Percentiles rank a stretch among this genome's conserved stretches.
These are phyloP conservation scores for Geosmithia flava DNA, from an alignment of 2,329 filamentous ascomycete species.

Conservation along the genomic window DNA sequence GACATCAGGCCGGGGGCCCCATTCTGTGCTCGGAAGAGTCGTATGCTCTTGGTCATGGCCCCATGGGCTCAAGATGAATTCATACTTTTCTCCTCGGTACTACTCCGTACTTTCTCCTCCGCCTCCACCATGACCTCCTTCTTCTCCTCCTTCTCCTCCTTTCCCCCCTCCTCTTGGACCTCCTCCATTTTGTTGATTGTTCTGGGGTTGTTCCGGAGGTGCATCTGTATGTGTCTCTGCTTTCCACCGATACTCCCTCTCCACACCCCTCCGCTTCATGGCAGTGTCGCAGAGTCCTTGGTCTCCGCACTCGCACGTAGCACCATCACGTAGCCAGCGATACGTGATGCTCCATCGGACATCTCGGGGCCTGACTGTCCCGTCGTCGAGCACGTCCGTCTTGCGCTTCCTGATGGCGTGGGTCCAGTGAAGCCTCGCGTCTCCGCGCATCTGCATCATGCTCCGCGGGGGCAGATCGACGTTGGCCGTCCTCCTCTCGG, in stretches of 20 bases:
- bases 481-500: slow-evolving; percentile 16
- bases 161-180: too few species aligned
- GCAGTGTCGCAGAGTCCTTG: slow-evolving; percentile 37
- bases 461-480: slow-evolving; percentile 34
- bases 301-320: slow-evolving; percentile 37
- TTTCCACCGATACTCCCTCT: slow-evolving; percentile 39
- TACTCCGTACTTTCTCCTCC: background rate
- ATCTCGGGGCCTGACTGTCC: slow-evolving; percentile 24
- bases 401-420: slow-evolving; percentile 42
- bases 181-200: background rate
- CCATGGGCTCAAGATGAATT: background rate
- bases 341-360: slow-evolving; percentile 44
- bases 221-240: too few species aligned
- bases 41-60: background rate
- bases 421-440: slow-evolving; percentile 40
- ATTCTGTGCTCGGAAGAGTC: background rate
- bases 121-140: background rate
- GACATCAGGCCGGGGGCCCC: background rate
- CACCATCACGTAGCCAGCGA: slow-evolving; percentile 34
- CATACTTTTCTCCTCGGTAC: background rate
- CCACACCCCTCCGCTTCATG: slow-evolving; percentile 28
- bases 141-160: background rate
- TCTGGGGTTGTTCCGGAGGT: background rate
- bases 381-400: slow-evolving; percentile 33
- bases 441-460: slow-evolving; percentile 37